Evolutionary conservation across 2,329 filamentous ascomycete species (phyloP).

Genomic region (Aspergillus phoenicis): DNA sequence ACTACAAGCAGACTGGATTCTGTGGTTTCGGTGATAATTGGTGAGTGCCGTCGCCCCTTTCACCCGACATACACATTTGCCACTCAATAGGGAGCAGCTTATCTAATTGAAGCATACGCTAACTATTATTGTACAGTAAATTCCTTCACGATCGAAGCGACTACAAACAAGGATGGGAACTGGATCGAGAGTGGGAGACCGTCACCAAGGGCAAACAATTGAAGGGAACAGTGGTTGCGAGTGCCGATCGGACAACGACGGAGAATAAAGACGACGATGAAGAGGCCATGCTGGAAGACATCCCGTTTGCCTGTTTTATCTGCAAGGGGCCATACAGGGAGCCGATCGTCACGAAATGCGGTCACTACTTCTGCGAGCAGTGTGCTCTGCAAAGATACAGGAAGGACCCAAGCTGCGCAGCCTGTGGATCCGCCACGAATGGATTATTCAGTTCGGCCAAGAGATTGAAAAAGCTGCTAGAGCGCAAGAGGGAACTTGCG

Average conservation of each 20-base stretch:
- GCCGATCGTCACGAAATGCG: slow-evolving; percentile 85
- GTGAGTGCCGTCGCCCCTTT: not conserved
- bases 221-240: slow-evolving; percentile 50
- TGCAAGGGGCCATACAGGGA: slow-evolving; percentile 77
- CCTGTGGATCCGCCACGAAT: slow-evolving; percentile 80
- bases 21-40: slow-evolving; percentile 76
- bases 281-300: slow-evolving; percentile 73
- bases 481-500: slow-evolving; percentile 65
- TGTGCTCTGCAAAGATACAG: slow-evolving; percentile 86
- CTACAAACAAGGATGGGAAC: slow-evolving; percentile 88
- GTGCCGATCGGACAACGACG: slow-evolving; percentile 42
- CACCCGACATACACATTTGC: not conserved
- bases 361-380: slow-evolving; percentile 92
- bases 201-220: slow-evolving; percentile 63
- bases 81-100: not conserved
- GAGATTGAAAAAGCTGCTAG: slow-evolving; percentile 76
- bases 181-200: slow-evolving; percentile 92
- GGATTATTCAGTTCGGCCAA: slow-evolving; percentile 90
- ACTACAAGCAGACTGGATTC: slow-evolving; percentile 79
- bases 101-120: not conserved
- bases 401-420: slow-evolving; percentile 82
- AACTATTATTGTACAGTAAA: slow-evolving; percentile 46
- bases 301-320: slow-evolving; percentile 87
- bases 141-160: slow-evolving; percentile 64
- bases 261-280: slow-evolving; percentile 62